These are phyloP conservation scores for Hypoxylon rickii DNA, from an alignment of 495 filamentous ascomycete species.

Conservation along the genomic window DNA sequence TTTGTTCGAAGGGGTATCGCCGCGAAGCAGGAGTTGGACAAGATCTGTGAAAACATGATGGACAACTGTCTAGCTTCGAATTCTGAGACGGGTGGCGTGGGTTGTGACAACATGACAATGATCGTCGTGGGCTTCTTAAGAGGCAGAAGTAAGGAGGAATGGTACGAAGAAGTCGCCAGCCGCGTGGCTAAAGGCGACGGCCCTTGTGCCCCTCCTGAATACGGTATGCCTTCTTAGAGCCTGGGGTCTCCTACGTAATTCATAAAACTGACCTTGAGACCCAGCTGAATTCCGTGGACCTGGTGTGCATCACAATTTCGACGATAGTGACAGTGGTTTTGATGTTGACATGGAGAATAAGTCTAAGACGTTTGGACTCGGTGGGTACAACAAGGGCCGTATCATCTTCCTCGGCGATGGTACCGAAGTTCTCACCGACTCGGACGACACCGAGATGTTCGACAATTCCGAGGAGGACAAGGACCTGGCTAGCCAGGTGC, in stretches of 20 bases:
- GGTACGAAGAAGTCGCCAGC: conserved; percentile 94
- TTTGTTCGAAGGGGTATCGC: conserved; percentile 96
- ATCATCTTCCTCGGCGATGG: conserved; percentile 96
- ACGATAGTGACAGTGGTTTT: conserved; percentile 91
- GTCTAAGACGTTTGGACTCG: conserved; percentile 56
- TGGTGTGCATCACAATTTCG: conserved; percentile 84
- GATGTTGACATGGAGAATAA: conserved; percentile 75
- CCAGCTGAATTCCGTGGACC: conserved; percentile 96
- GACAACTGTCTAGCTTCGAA: conserved; percentile 97
- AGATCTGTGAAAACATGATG: conserved; percentile 99
- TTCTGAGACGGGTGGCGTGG: conserved; percentile 96
- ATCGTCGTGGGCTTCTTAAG: conserved; percentile 83
- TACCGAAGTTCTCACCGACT: conserved; percentile 83
- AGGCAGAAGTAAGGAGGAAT: conserved; percentile 92
- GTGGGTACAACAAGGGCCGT: conserved; percentile 70
- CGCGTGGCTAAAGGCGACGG: conserved; percentile 96
- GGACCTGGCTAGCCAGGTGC: conserved; percentile 64
- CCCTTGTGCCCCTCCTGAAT: conserved; percentile 98
- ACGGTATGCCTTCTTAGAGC: conserved; percentile 75
- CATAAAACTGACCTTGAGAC: conserved; percentile 43
- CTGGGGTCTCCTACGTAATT: conserved; percentile 52
- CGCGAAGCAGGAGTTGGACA: conserved; percentile 87
- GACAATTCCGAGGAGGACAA: conserved; percentile 86
- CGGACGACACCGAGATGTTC: conserved; percentile 89
- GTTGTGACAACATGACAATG: conserved; percentile 99